These are phyloP conservation scores for Cutaneotrichosporon mucoides DNA, from an alignment of 1,284 basidiomycete genomes.

Conservation along the genomic window DNA sequence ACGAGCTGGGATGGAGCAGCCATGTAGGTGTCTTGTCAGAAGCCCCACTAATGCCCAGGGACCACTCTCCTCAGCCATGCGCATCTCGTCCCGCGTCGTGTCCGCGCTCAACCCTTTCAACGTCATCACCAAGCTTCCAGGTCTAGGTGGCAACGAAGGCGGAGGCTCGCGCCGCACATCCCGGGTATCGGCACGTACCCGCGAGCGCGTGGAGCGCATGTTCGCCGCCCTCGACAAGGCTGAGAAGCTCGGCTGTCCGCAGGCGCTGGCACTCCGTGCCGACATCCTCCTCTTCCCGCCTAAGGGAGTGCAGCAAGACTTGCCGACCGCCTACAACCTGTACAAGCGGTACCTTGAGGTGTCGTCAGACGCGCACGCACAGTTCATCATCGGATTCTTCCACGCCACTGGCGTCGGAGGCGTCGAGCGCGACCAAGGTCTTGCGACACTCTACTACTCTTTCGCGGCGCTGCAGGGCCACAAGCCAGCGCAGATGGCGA, in stretches of 20 bases:
- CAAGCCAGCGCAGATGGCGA: slow-evolving; percentile 81
- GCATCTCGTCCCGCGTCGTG: slow-evolving; percentile 32
- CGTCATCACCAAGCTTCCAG: slow-evolving; percentile 5
- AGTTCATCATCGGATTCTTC: slow-evolving; percentile 79
- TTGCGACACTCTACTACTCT: slow-evolving; percentile 82
- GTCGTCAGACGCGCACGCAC: slow-evolving; percentile 66
- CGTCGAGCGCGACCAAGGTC: slow-evolving; percentile 53
- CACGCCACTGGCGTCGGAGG: slow-evolving; percentile 75
- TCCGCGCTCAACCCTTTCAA: slow-evolving; percentile 34
- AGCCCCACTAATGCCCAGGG: slow-evolving; percentile 23
- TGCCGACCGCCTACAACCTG: slow-evolving; percentile 27
- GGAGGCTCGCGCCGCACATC: no score
- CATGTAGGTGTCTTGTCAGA: slow-evolving; percentile 20
- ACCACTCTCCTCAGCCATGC: slow-evolving; percentile 36
- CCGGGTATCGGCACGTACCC: slow-evolving; percentile 13
- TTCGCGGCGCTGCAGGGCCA: slow-evolving; percentile 85
- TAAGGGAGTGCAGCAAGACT: slow-evolving; percentile 36
- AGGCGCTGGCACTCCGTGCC: slow-evolving; percentile 68
- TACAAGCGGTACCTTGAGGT: slow-evolving; percentile 45
- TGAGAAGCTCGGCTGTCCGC: slow-evolving; percentile 67
- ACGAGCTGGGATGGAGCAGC: slow-evolving; percentile 37
- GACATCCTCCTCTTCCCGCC: slow-evolving; percentile 60
- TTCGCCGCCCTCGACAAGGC: slow-evolving; percentile 72
- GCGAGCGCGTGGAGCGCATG: slow-evolving; percentile 61
- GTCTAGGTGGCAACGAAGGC: slow-evolving; percentile 10